A percentile compares a stretch with the other conserved stretches of the same genome.
Conservation (phyloP, 208 protist species). For the Leishmania lainsoni region DNA sequence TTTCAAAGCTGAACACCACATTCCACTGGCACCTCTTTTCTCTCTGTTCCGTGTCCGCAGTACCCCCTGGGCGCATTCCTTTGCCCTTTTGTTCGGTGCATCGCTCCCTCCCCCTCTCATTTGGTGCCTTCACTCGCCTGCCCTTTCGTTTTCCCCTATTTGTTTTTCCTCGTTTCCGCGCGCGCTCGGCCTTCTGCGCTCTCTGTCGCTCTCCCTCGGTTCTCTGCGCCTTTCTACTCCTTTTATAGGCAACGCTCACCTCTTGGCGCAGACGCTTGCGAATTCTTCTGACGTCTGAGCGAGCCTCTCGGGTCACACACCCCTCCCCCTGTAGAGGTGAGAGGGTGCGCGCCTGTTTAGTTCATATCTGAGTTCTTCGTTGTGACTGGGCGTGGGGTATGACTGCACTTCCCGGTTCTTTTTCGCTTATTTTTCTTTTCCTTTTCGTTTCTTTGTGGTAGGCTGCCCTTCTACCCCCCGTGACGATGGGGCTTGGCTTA, state of each 20-base stretch:
- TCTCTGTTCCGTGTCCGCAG: background rate
- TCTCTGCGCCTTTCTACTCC: background rate
- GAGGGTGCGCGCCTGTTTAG: background rate
- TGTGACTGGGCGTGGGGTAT: background rate
- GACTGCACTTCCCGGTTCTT: background rate
- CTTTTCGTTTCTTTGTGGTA: background rate
- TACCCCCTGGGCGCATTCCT: background rate
- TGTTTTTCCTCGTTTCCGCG: conserved; percentile 7
- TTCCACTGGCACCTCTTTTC: background rate
- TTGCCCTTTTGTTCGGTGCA: background rate
- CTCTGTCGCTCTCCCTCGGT: background rate
- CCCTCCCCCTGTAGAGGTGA: background rate
- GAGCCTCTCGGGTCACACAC: background rate
- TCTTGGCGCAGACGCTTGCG: background rate
- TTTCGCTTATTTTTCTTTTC: conserved; percentile 2
- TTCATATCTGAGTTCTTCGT: background rate
- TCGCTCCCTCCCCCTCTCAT: background rate
- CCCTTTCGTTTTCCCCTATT: background rate
- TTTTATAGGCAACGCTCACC: background rate
- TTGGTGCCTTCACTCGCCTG: background rate
- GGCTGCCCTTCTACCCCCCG: background rate
- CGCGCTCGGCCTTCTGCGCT: background rate
- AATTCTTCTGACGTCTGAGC: background rate
- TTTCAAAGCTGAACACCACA: background rate
- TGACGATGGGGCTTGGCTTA: background rate